phyloP scores from a whole-genome alignment of 345 rosid species.

The Angophora floribunda region DNA sequence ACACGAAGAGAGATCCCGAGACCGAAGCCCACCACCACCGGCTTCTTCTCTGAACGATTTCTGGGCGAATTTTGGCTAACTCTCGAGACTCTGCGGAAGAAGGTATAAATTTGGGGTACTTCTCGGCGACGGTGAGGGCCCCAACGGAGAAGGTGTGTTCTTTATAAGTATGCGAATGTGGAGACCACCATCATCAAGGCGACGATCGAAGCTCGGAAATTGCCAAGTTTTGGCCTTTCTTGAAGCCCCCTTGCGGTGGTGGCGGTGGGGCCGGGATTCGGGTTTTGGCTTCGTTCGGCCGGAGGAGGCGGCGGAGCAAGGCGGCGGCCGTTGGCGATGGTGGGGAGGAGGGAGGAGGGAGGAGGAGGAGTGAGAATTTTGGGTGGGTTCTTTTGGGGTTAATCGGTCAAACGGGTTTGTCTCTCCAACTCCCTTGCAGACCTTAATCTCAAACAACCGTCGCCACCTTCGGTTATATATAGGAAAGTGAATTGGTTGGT shows the following conservation, averaged over 20 bases:
- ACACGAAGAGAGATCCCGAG: not conserved
- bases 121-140: not conserved
- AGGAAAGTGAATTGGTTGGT: not conserved
- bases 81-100: not conserved
- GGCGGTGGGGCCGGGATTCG: not conserved
- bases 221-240: not conserved
- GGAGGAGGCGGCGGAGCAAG: not conserved
- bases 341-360: not conserved
- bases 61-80: not conserved
- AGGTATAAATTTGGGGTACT: not conserved
- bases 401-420: not conserved
- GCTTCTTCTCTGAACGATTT: not conserved
- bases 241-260: not conserved
- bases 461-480: not conserved
- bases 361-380: not conserved
- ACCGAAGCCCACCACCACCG: not conserved
- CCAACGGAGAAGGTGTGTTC: not conserved
- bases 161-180: not conserved
- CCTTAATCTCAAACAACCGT: not conserved
- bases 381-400: not conserved
- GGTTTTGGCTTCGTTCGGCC: not conserved
- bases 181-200: not conserved
- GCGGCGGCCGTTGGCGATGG: not conserved
- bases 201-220: not conserved
- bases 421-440: not conserved